Evolutionary conservation across 352 stramenopile species (phyloP), one percentile per base, ranked within the genome.

Genomic region (Pythium phragmiticola): DNA sequence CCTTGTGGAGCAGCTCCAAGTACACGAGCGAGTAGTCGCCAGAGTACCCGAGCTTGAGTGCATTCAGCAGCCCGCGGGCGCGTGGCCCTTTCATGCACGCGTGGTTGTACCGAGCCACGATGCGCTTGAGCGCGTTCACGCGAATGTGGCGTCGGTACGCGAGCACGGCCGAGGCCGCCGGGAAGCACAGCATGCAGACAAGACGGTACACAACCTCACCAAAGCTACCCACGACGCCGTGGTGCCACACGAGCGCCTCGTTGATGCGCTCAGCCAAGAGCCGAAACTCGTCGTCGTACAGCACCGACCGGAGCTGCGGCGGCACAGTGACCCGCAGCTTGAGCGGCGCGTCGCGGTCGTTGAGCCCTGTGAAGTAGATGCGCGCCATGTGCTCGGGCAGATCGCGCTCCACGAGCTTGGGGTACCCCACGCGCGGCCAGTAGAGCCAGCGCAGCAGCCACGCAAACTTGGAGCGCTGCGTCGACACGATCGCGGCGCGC

Each of bases 21-120:
- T 94, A 92, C 9, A 90, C 81, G 28, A 94, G 72, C 39, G 85
- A 90, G 61, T 92, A 92, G 64, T 94, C 85, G 9, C 75, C 76
- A 5, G 77, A 86, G 50, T 92, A 94, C 23, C 85, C 85, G 4
- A 94, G 65, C 45, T 92, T 92, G 21, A 94, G 74, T 12, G 85
- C 82, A 36, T 94, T 91, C 3, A 90, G 73, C 55, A 94, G 58
- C 14, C 77, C 82, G 12, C 80, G 72, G 0, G 85, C 84, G 13
- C 85, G 76, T 5, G 85, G 78, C 0, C 85, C 85, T 21, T 90
- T 89, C 83, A 94, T 92, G 48, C 80, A 94, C 21, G 78, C 83
- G 59, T 92, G 83, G 51, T 94, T 90, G 50, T 94, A 94, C 66
- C 82, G 89, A 9, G 66, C 71, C 7, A 94, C 70, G 21, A 90